Percentiles rank a stretch among this genome's conserved stretches.
These are phyloP conservation scores for Macrocybe gigantea DNA, from an alignment of 768 basidiomycete genomes.

Conservation along the genomic window DNA sequence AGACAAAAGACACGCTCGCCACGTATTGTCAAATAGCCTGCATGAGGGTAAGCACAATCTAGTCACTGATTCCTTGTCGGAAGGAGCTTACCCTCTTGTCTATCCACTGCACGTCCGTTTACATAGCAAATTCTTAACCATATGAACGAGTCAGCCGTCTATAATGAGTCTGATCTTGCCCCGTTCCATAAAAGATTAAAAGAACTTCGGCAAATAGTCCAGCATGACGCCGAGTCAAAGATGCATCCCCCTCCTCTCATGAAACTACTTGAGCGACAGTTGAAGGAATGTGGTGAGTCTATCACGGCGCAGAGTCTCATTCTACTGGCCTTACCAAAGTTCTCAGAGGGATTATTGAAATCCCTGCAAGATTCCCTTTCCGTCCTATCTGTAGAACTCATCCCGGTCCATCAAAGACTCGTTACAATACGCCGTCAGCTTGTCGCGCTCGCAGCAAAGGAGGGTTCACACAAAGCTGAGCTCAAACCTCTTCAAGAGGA, in stretches of 20 bases:
- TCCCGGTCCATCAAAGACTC: constrained; percentile 85
- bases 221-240: constrained; percentile 71
- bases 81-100: constrained; percentile 1
- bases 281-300: constrained; percentile 84
- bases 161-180: constrained; percentile 84
- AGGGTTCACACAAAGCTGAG: constrained; percentile 78
- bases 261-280: constrained; percentile 83
- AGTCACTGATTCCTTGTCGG: constrained; percentile 1
- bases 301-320: constrained; percentile 1
- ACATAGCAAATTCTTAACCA: constrained; percentile 87
- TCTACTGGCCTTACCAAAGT: not conserved
- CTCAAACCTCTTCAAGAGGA: constrained; percentile 90
- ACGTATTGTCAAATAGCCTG: constrained; percentile 95
- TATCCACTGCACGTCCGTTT: constrained; percentile 1
- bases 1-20: constrained; percentile 90
- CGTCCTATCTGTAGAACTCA: constrained; percentile 83
- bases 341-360: constrained; percentile 65
- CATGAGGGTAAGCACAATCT: constrained; percentile 72
- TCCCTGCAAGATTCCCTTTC: constrained; percentile 81
- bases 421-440: constrained; percentile 86
- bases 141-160: constrained; percentile 93
- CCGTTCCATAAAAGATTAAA: constrained; percentile 81
- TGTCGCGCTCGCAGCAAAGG: constrained; percentile 82
- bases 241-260: constrained; percentile 86
- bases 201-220: constrained; percentile 82